phyloP scores from a whole-genome alignment of 257 asterid genomes.

The Verbena officinalis region DNA sequence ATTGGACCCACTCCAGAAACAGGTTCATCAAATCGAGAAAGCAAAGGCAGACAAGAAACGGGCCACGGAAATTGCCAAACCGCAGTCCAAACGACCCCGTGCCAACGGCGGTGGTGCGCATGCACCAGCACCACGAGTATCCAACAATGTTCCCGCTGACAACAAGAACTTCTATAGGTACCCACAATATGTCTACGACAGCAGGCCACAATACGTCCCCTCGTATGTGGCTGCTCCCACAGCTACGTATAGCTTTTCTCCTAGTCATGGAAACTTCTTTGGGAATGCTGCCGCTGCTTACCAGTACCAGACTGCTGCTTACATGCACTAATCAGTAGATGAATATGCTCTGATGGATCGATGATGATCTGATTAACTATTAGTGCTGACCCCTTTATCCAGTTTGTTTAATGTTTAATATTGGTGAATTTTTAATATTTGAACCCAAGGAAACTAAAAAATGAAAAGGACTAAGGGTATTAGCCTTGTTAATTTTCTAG shows the following conservation, averaged over 20 bases:
- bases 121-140: conserved; percentile 55
- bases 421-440: conserved; percentile 53
- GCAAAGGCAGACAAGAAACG: conserved; percentile 94
- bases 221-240: conserved; percentile 59
- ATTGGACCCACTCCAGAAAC: conserved; percentile 82
- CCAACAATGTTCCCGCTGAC: conserved; percentile 55
- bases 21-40: conserved; percentile 81
- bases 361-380: conserved; percentile 52
- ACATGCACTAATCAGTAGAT: conserved; percentile 91
- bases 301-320: conserved; percentile 93
- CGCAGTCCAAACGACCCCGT: conserved; percentile 94
- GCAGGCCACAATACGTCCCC: conserved; percentile 69
- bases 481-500: conserved; percentile 59
- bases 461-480: conserved; percentile 10
- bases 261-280: conserved; percentile 84
- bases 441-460: not conserved
- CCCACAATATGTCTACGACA: conserved; percentile 76
- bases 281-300: conserved; percentile 53
- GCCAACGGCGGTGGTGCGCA: conserved; percentile 62
- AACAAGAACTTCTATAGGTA: conserved; percentile 88
- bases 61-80: conserved; percentile 91
- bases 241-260: conserved; percentile 60
- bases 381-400: conserved; percentile 62
- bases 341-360: conserved; percentile 51
- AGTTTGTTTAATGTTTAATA: conserved; percentile 55